A percentile compares a stretch with the other conserved stretches of the same genome.
These are phyloP conservation scores for Picochlorum sp. DNA, from an alignment of 139 green algal species.

Conservation along the genomic window DNA sequence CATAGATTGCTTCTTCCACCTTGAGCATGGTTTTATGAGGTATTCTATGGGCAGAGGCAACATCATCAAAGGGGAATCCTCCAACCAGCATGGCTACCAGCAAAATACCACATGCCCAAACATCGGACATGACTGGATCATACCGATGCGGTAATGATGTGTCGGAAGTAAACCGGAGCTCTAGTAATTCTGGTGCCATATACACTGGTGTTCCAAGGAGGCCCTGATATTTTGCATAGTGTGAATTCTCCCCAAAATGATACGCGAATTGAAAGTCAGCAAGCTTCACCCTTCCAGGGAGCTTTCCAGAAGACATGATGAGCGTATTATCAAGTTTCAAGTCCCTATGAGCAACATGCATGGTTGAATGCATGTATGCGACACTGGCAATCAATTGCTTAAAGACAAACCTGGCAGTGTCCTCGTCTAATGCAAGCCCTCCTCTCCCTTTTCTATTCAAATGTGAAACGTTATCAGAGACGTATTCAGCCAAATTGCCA, in stretches of 20 bases:
- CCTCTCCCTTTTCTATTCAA: neutral
- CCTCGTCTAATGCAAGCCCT: constrained; percentile 31
- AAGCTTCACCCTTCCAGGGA: constrained; percentile 42
- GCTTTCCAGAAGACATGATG: neutral
- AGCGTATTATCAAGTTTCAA: constrained; percentile 65
- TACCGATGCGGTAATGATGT: constrained; percentile 11
- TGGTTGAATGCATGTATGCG: constrained; percentile 43
- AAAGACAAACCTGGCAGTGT: constrained; percentile 54
- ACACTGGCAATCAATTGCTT: constrained; percentile 58
- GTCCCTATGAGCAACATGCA: constrained; percentile 30
- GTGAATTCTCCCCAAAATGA: neutral
- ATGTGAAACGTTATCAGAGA: constrained; percentile 13
- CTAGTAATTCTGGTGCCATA: constrained; percentile 66
- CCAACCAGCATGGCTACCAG: constrained; percentile 73
- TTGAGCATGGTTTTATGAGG: too few relatives aligned
- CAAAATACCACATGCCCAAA: constrained; percentile 66
- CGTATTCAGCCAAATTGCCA: constrained; percentile 19
- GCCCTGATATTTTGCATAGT: neutral
- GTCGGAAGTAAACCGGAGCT: constrained; percentile 12
- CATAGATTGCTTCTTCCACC: neutral
- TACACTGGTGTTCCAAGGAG: constrained; percentile 41
- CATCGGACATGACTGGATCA: constrained; percentile 42
- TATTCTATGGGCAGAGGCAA: too few relatives aligned
- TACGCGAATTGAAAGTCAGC: constrained; percentile 68
- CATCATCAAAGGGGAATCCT: constrained; percentile 72